Conservation (phyloP, 208 protist species). For the Trypanosoma brucei region DNA sequence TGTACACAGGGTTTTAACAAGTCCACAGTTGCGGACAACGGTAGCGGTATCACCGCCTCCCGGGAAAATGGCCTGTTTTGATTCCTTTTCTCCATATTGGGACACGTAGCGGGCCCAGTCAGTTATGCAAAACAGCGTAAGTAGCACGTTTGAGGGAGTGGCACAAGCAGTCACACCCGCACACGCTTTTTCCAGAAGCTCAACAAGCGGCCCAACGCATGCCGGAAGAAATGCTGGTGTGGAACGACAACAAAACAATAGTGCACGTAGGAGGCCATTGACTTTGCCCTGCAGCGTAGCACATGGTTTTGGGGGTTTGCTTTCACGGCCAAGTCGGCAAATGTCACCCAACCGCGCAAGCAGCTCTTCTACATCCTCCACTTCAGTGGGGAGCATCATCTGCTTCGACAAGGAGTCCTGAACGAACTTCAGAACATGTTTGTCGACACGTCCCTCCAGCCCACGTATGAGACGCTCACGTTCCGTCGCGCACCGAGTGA, state of each 20-base stretch:
- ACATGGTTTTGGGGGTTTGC: not conserved
- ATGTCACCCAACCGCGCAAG: constrained; percentile 22
- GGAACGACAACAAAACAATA: constrained; percentile 32
- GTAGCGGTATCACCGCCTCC: not conserved
- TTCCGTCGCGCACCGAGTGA: constrained; percentile 30
- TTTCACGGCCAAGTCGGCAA: constrained; percentile 8
- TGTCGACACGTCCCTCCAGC: constrained; percentile 47
- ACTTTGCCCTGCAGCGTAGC: constrained; percentile 16
- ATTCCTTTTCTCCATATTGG: not conserved
- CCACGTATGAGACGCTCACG: constrained; percentile 29
- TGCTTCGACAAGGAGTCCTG: constrained; percentile 31
- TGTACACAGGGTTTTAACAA: constrained; percentile 11
- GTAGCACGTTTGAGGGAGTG: constrained; percentile 23
- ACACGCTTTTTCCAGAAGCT: constrained; percentile 23
- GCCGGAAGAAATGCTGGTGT: constrained; percentile 27
- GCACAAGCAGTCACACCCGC: constrained; percentile 8
- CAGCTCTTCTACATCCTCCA: constrained; percentile 41
- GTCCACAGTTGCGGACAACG: constrained; percentile 1
- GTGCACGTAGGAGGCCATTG: constrained; percentile 37
- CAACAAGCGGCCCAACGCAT: constrained; percentile 21
- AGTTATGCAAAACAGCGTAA: constrained; percentile 27
- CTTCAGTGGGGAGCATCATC: constrained; percentile 35
- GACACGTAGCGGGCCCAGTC: constrained; percentile 24
- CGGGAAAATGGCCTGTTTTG: not conserved
- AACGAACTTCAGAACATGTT: constrained; percentile 42